phyloP scores from a whole-genome alignment of 2,329 filamentous ascomycete species.

The Diaporthe caulivora region DNA sequence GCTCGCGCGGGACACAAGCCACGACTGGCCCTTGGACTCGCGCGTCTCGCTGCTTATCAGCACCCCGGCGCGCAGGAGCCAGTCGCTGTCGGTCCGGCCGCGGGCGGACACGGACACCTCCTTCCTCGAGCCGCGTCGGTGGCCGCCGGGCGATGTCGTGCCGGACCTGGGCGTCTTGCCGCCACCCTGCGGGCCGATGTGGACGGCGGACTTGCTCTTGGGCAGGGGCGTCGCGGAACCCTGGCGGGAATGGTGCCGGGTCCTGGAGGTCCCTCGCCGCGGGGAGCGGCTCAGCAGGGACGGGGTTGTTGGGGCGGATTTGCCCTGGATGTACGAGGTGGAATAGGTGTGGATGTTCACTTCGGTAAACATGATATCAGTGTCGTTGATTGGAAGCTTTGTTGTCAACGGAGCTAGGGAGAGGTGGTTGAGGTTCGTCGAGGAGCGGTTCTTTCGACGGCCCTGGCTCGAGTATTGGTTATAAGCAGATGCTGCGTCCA shows the following conservation, averaged over 20 bases:
- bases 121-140: constrained; percentile 47
- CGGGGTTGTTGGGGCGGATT: constrained; percentile 74
- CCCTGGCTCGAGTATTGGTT: constrained; percentile 70
- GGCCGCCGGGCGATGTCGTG: constrained; percentile 39
- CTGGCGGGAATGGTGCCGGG: constrained; percentile 56
- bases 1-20: constrained; percentile 75
- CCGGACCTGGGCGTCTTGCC: constrained; percentile 37
- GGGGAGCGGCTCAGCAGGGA: constrained; percentile 71
- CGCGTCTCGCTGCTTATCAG: constrained; percentile 72
- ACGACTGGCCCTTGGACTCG: constrained; percentile 77
- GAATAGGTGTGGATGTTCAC: constrained; percentile 46
- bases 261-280: constrained; percentile 58
- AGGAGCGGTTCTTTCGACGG: constrained; percentile 70
- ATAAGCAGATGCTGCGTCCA: constrained; percentile 68
- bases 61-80: constrained; percentile 74
- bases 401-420: constrained; percentile 74
- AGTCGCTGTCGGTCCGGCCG: constrained; percentile 69
- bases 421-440: constrained; percentile 70
- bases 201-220: constrained; percentile 74
- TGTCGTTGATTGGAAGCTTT: constrained; percentile 69
- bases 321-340: constrained; percentile 70
- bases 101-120: constrained; percentile 40
- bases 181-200: constrained; percentile 54
- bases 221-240: constrained; percentile 53
- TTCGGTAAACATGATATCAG: constrained; percentile 59